Conservation (phyloP, 345 rosid species). For the Mercurialis annua region DNA sequence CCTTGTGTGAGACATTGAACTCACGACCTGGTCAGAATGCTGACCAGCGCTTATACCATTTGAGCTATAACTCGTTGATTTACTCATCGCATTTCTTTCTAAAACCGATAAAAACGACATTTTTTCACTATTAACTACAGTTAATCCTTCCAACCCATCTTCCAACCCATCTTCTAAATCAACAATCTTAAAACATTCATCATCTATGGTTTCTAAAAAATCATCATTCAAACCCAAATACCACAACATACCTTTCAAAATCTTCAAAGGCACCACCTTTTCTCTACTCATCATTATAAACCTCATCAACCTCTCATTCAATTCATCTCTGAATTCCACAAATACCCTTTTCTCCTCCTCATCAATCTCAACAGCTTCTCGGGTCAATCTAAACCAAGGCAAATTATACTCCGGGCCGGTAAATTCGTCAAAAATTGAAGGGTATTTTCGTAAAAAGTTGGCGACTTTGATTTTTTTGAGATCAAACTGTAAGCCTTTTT, state of each 20-base stretch:
- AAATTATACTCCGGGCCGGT: conserved; percentile 59
- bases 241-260: conserved; percentile 80
- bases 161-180: conserved; percentile 73
- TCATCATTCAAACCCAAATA: conserved; percentile 74
- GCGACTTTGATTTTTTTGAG: conserved; percentile 69
- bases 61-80: no score
- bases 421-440: conserved; percentile 78
- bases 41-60: no score
- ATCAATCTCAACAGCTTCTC: conserved; percentile 61
- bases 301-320: conserved; percentile 57
- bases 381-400: conserved; percentile 92
- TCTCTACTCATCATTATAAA: conserved; percentile 66
- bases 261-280: conserved; percentile 66
- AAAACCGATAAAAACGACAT: conserved; percentile 48
- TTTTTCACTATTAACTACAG: conserved; percentile 32
- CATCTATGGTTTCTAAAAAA: conserved; percentile 42
- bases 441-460: conserved; percentile 60
- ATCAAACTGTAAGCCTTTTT: conserved; percentile 61
- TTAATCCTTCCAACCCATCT: conserved; percentile 68
- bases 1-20: no score
- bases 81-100: conserved; percentile 57
- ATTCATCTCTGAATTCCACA: conserved; percentile 46
- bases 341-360: conserved; percentile 45
- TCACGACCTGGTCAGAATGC: no score
- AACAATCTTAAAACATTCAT: conserved; percentile 51